Evolutionary conservation across 2,329 filamentous ascomycete genomes (phyloP).

Genomic region (Tolypocladium amazonense): DNA sequence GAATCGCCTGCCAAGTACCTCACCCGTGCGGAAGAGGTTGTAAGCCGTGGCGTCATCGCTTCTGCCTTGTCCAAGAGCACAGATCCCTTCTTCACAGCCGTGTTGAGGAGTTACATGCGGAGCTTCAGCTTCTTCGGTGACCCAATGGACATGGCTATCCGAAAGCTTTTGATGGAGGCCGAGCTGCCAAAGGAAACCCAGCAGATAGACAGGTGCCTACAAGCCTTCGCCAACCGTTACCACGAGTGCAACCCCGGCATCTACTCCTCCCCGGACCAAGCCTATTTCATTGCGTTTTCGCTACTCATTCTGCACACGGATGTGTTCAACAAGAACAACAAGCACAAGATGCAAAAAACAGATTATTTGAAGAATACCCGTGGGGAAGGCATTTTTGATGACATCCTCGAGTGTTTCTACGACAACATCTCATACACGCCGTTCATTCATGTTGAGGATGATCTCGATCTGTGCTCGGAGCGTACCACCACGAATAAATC

Average conservation of each 20-base stretch:
- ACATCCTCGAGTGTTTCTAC: constrained; percentile 92
- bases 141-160: constrained; percentile 94
- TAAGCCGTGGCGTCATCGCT: constrained; percentile 74
- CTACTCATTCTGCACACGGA: constrained; percentile 94
- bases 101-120: constrained; percentile 89
- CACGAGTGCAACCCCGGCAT: constrained; percentile 98
- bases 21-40: constrained; percentile 66
- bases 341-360: constrained; percentile 93
- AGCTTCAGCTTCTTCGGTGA: constrained; percentile 93
- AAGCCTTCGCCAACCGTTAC: constrained; percentile 92
- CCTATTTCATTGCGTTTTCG: constrained; percentile 97
- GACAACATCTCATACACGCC: constrained; percentile 98
- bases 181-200: constrained; percentile 96
- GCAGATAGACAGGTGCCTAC: constrained; percentile 89
- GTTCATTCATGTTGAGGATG: constrained; percentile 95
- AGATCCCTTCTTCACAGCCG: constrained; percentile 72
- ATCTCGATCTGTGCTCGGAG: constrained; percentile 68
- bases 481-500: constrained; percentile 61
- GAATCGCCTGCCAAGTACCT: constrained; percentile 89
- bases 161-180: constrained; percentile 92
- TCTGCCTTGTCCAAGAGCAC: constrained; percentile 76
- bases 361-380: constrained; percentile 95
- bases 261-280: constrained; percentile 80
- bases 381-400: constrained; percentile 84
- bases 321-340: constrained; percentile 99